phyloP scores from a whole-genome alignment of 2,329 filamentous ascomycete species.

The Acarospora socialis region DNA sequence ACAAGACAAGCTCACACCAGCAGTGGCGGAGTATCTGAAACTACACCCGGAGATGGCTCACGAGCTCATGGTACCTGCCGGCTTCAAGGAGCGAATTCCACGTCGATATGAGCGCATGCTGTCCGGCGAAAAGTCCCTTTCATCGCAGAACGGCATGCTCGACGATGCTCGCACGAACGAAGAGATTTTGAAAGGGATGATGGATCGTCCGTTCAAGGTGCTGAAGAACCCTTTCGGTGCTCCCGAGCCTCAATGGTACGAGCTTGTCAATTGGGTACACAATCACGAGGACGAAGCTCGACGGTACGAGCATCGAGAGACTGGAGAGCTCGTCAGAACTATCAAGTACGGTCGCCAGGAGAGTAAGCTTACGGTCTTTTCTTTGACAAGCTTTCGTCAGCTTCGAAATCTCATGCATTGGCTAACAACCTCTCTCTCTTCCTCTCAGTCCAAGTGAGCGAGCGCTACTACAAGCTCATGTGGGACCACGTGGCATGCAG shows the following conservation, averaged over 20 bases:
- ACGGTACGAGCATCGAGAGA: constrained; percentile 7
- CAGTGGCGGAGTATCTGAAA: neutral
- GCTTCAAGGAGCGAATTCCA: constrained; percentile 1
- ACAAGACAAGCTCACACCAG: too few relatives aligned
- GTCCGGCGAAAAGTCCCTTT: neutral
- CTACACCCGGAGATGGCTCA: neutral
- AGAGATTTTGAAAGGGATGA: neutral
- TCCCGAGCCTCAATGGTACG: neutral
- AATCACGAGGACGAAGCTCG: neutral
- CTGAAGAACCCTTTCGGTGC: neutral
- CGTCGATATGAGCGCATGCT: neutral
- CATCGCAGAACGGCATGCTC: neutral
- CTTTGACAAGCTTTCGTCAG: too few relatives aligned
- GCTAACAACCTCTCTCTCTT: too few relatives aligned
- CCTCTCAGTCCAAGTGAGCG: too few relatives aligned
- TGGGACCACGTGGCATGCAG: too few relatives aligned
- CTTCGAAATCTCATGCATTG: too few relatives aligned
- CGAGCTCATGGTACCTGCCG: neutral
- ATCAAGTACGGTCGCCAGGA: too few relatives aligned
- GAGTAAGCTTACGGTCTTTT: too few relatives aligned
- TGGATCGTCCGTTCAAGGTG: neutral
- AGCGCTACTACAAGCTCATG: too few relatives aligned
- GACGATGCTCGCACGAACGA: neutral
- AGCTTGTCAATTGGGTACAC: constrained; percentile 1
- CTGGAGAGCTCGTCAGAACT: too few relatives aligned